phyloP scores from a whole-genome alignment of 305 asterid genomes.

The Fraxinus ornus region DNA sequence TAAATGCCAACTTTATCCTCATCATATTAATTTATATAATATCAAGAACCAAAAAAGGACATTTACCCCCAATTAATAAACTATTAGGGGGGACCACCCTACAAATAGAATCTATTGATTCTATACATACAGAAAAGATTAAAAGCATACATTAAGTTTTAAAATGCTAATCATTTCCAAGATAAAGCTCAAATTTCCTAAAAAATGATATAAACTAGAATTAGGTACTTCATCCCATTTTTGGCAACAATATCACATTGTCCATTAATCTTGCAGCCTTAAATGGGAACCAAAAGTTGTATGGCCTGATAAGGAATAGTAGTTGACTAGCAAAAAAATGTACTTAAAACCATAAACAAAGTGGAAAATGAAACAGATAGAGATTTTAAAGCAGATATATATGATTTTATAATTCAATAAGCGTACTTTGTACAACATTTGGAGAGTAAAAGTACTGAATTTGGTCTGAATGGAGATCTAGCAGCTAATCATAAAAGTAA shows the following conservation, averaged over 20 bases:
- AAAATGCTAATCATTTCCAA: slow-evolving; percentile 28
- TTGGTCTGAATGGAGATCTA: not conserved
- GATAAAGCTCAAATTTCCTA: slow-evolving; percentile 19
- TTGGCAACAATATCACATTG: slow-evolving; percentile 27
- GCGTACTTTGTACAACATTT: not conserved
- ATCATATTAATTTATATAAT: not conserved
- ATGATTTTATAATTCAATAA: not conserved
- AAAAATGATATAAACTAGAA: slow-evolving; percentile 30
- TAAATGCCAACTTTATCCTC: not conserved
- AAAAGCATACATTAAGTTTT: slow-evolving; percentile 9
- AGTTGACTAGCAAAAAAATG: not conserved
- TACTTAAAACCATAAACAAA: not conserved
- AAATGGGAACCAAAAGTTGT: slow-evolving; percentile 15
- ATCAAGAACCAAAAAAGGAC: not conserved
- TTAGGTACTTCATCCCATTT: slow-evolving; percentile 25
- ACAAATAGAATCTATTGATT: slow-evolving; percentile 42
- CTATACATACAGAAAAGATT: slow-evolving; percentile 30
- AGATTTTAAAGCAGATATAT: not conserved
- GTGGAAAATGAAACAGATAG: not conserved
- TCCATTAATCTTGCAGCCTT: slow-evolving; percentile 19
- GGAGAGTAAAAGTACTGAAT: not conserved
- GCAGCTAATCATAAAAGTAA: not conserved
- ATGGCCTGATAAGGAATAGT: slow-evolving; percentile 12
- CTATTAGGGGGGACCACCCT: slow-evolving; percentile 43
- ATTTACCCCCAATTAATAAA: not conserved